These are phyloP conservation scores for Solanum etuberosum DNA, from an alignment of 257 asterid species.

Conservation along the genomic window DNA sequence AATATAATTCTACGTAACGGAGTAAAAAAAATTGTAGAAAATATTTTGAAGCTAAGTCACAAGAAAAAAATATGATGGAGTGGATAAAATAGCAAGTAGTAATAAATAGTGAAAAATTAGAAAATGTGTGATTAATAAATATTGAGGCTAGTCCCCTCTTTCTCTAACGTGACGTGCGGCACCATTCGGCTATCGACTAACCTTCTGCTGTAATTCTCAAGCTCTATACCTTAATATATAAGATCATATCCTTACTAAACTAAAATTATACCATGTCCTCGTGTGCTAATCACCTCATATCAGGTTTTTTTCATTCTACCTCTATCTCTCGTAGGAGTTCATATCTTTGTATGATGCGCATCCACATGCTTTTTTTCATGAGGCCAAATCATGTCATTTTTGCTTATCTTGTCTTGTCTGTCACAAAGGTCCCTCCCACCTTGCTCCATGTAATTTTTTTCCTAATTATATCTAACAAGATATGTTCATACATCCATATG, in stretches of 20 bases:
- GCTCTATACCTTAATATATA: no score
- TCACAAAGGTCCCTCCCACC: background rate
- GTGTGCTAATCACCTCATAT: background rate
- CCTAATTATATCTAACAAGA: background rate
- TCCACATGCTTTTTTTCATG: rapidly evolving
- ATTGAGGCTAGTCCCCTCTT: background rate
- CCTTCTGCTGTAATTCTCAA: no score
- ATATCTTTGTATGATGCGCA: no score
- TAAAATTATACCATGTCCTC: no score
- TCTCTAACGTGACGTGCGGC: background rate
- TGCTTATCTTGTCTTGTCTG: background rate
- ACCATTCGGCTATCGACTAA: background rate
- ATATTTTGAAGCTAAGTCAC: no score
- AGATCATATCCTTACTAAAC: no score
- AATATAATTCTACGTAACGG: no score
- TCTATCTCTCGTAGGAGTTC: background rate
- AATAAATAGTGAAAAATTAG: background rate
- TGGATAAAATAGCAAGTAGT: no score
- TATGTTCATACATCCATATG: background rate
- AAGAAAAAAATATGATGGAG: no score
- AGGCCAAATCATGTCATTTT: background rate
- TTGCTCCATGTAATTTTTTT: background rate
- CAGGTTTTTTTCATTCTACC: rapidly evolving
- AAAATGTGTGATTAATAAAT: background rate
- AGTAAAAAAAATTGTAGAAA: no score